Base-by-base conservation (phyloP, 768 basidiomycete species). In the Daedalea quercina region DNA sequence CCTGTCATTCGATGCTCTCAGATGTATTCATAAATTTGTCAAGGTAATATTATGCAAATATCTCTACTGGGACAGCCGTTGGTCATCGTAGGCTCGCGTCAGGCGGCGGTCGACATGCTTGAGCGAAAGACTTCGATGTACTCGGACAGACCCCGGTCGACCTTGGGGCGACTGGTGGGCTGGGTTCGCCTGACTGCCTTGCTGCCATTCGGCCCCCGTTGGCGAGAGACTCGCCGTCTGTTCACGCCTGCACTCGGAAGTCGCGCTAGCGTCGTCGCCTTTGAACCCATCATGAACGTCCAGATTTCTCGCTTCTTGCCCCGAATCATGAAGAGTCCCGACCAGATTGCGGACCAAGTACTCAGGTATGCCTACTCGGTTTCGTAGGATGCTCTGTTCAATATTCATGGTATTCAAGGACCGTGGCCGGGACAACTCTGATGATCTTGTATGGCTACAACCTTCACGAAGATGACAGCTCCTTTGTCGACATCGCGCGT, bases 401-500 rank as follows among this genome's bases (percentile, higher is more conserved):
- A 11, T 4, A 31, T 31, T 31, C 6, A 31, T 11, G 28, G 4
- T 4, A 6, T 6, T 40, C 8, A 4, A 40, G 19, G 37, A 40
- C 37, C 6, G 37, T 40, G 7, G 65, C 63, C 3, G 53, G 62
- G 1, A 61, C 66, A 41, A 66, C 65, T 35, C 56, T 67, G 9
- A 62, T 55, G 53, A 59, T 67, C 48, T 54, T 62, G 3, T 56
- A 65, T 42, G 66, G 66, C 1, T 67, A 67, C 52, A 42, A 62
- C 42, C 58, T 64, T 17, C 31, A 53, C 31, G 58, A 51, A 12
- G 58, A 57, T 26, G 65, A 71, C 7, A 74, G 78, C 52, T 65
- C 66, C 3, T 67, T 71, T 49, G 59, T 79, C n/a, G 41, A 61
- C 2, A 56, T 70, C 2, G 70, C 67, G 4, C 66, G 74, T 31